phyloP scores from a whole-genome alignment of 164 flowering plant species.

The Macadamia integrifolia region DNA sequence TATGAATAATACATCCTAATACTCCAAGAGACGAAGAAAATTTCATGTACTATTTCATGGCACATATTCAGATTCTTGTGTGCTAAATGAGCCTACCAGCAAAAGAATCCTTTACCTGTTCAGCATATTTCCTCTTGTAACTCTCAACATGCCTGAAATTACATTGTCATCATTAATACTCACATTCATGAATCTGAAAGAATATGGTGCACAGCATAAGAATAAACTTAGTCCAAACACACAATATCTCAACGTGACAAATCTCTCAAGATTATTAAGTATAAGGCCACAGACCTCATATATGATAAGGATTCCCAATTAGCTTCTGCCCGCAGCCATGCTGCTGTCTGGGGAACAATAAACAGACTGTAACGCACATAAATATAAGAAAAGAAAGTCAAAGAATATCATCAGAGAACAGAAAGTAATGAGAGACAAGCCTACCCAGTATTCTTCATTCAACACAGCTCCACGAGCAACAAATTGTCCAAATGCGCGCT shows the following conservation, averaged over 20 bases:
- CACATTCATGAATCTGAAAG: background rate
- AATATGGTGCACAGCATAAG: background rate
- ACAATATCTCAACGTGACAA: background rate
- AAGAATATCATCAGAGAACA: background rate
- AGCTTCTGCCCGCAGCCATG: constrained; percentile 72
- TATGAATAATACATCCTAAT: too few relatives aligned
- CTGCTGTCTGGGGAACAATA: constrained; percentile 48
- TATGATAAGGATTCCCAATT: constrained; percentile 54
- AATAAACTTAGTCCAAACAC: background rate
- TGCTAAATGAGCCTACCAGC: background rate
- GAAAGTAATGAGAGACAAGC: constrained; percentile 9
- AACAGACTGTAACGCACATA: constrained; percentile 10
- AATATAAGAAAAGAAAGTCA: constrained; percentile 4
- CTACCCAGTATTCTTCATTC: constrained; percentile 72
- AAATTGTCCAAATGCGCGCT: constrained; percentile 39
- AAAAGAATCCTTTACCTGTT: constrained; percentile 31
- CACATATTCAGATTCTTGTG: too few relatives aligned
- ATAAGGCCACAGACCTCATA: constrained; percentile 41
- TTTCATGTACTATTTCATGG: too few relatives aligned
- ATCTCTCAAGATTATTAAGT: background rate
- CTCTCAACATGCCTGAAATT: constrained; percentile 46
- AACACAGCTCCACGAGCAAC: constrained; percentile 58
- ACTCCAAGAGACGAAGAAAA: too few relatives aligned
- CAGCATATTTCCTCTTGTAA: constrained; percentile 58
- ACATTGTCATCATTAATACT: constrained; percentile 2